These are phyloP conservation scores for Phytophthora pluvialis DNA, from an alignment of 352 stramenopile species.

Conservation along the genomic window DNA sequence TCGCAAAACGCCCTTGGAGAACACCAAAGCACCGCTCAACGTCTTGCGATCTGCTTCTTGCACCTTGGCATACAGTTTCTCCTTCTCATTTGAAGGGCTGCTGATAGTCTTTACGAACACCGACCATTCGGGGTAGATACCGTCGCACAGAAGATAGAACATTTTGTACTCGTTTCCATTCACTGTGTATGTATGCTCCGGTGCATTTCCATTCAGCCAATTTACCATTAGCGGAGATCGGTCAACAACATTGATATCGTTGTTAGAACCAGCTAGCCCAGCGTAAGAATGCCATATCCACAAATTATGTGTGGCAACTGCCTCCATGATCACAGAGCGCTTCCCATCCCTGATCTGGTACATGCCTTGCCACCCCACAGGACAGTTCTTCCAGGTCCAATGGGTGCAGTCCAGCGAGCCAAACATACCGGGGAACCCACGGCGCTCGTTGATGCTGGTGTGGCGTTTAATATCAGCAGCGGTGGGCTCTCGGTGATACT, in stretches of 20 bases:
- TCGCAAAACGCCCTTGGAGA: too few species aligned
- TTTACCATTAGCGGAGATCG: conserved; percentile 30
- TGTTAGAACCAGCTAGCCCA: conserved; percentile 32
- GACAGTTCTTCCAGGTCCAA: conserved; percentile 41
- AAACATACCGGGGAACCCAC: conserved; percentile 36
- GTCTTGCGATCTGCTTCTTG: conserved; percentile 38
- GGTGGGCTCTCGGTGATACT: conserved; percentile 24
- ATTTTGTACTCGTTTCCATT: conserved; percentile 17
- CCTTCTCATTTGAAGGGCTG: conserved; percentile 6
- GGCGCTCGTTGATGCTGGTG: neutral
- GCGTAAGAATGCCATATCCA: conserved; percentile 40
- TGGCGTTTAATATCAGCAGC: conserved; percentile 16
- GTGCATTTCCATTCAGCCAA: conserved; percentile 14
- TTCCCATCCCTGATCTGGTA: conserved; percentile 10
- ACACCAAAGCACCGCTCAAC: conserved; percentile 25
- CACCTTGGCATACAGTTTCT: conserved; percentile 15
- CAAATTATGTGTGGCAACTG: conserved; percentile 23
- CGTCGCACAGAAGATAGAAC: conserved; percentile 35
- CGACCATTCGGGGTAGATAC: conserved; percentile 31
- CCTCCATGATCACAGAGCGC: conserved; percentile 18
- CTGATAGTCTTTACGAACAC: conserved; percentile 32
- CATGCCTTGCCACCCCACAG: conserved; percentile 12
- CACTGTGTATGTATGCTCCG: conserved; percentile 3
- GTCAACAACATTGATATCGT: conserved; percentile 41
- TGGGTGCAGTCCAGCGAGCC: conserved; percentile 36